Conservation (phyloP, 2,329 filamentous ascomycete genomes). For the Aspergillus versicolor region DNA sequence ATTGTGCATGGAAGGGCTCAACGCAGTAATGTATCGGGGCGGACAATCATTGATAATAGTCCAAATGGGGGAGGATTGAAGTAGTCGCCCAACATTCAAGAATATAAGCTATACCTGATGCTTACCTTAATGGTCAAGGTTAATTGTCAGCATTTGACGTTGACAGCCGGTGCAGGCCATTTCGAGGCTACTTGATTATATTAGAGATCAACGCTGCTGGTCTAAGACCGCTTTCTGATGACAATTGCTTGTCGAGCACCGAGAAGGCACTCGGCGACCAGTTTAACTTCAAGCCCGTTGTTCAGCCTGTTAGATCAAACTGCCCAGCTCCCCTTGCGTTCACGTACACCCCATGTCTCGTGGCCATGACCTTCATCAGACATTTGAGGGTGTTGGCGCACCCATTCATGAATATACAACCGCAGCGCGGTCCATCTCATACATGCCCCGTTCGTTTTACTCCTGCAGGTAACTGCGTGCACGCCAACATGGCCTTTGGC, state of each 20-base stretch:
- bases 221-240: no score
- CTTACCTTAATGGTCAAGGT: no score
- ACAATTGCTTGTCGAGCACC: no score
- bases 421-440: slow-evolving; percentile 81
- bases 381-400: slow-evolving; percentile 77
- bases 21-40: slow-evolving; percentile 23
- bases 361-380: slow-evolving; percentile 54
- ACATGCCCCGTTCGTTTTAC: slow-evolving; percentile 53
- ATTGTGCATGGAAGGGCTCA: slow-evolving; percentile 41
- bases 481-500: slow-evolving; percentile 72
- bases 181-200: no score
- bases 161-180: no score
- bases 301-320: slow-evolving; percentile 7
- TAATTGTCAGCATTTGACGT: no score
- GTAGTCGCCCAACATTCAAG: neutral
- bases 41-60: neutral
- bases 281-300: neutral
- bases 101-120: neutral
- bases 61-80: neutral
- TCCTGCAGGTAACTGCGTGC: slow-evolving; percentile 41
- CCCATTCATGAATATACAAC: slow-evolving; percentile 86
- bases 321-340: slow-evolving; percentile 66
- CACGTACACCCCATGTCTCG: slow-evolving; percentile 64
- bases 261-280: no score
- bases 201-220: no score